Conservation (phyloP, 306 rosid genomes). For the Glycine tomentella region DNA sequence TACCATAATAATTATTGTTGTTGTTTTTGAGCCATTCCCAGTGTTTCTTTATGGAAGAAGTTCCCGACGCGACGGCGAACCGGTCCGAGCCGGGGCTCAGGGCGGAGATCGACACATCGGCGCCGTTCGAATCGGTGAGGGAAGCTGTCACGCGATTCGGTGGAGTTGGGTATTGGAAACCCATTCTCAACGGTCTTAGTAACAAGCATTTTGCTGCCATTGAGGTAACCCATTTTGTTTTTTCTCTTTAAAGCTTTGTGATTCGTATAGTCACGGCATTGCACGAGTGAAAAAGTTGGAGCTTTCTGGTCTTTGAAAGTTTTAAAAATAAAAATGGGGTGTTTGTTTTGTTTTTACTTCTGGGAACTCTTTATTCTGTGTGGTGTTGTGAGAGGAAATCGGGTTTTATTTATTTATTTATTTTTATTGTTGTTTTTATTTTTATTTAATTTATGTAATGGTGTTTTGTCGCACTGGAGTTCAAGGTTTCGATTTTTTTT, state of each 20-base stretch:
- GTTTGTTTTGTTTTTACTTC: neutral
- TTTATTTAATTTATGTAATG: neutral
- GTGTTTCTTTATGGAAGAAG: slow-evolving; percentile 9
- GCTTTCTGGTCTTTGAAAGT: neutral
- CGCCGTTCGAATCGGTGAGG: slow-evolving; percentile 87
- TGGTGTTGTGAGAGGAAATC: neutral
- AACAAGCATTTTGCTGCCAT: neutral
- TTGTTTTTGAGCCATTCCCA: no score
- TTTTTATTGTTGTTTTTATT: neutral
- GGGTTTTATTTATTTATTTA: neutral
- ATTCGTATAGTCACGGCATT: slow-evolving; percentile 26
- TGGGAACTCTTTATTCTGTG: neutral
- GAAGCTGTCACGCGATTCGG: slow-evolving; percentile 86
- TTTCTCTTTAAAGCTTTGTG: neutral
- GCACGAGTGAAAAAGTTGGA: neutral
- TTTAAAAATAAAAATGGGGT: neutral
- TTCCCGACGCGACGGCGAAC: neutral
- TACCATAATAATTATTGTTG: neutral
- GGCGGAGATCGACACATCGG: slow-evolving; percentile 91
- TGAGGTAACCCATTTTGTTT: slow-evolving; percentile 50
- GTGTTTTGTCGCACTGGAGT: neutral
- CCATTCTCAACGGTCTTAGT: slow-evolving; percentile 44
- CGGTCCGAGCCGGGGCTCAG: slow-evolving; percentile 47
- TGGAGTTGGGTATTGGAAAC: slow-evolving; percentile 84
- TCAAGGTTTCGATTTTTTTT: neutral